Base-by-base conservation (phyloP, 306 rosid genomes). In the Styphnolobium japonicum region DNA sequence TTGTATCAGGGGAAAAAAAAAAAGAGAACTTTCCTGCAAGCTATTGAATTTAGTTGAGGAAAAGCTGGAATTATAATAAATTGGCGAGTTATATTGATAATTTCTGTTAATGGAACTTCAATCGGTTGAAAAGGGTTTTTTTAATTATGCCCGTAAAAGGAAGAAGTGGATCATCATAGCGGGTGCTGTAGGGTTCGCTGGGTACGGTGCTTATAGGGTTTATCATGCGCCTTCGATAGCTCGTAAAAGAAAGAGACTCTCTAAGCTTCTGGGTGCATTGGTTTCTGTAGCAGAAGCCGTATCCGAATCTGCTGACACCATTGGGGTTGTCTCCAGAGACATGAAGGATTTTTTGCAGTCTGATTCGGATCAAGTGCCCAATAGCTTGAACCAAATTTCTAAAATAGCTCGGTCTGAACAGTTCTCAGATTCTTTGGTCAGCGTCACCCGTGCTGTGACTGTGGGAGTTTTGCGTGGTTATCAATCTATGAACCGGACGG, bases 261-360 rank as follows among this genome's bases (percentile, higher is more conserved):
- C 48, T 0, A 91, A 81, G 85, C 84, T 92, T 73, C 42, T 92
- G 0, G 81, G 81, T 0, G 85, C 92, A 3, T 37, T 94, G 0
- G 55, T 89, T 34, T 91, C 97, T 15, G 81, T 91, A 5, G 95
- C 92, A 0, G 92, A 91, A 46, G 90, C 89, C 14, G 85, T 87
- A 6, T 78, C 97, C 0, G 88, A 87, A 55, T 87, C 94, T 11
- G 93, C 93, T 7, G 97, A 91, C 7, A 83, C 95, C 14, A 29
- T 90, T 39, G 89, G 94, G 4, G 63, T 90, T 1, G 58, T 95
- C 8, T 86, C 94, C 23, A 86, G 39, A 80, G 98, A 91, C 67
- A 39, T 95, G 51, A 95, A 85, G 72, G 84, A 83, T n/a, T 92
- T 95, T 85, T 66, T 95, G 57, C 89, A 82, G 19, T 91, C 97